Percentiles rank a stretch among this genome's conserved stretches.
These are phyloP conservation scores for Lanmaoa rubissima DNA, from an alignment of 768 basidiomycete species.

Conservation along the genomic window DNA sequence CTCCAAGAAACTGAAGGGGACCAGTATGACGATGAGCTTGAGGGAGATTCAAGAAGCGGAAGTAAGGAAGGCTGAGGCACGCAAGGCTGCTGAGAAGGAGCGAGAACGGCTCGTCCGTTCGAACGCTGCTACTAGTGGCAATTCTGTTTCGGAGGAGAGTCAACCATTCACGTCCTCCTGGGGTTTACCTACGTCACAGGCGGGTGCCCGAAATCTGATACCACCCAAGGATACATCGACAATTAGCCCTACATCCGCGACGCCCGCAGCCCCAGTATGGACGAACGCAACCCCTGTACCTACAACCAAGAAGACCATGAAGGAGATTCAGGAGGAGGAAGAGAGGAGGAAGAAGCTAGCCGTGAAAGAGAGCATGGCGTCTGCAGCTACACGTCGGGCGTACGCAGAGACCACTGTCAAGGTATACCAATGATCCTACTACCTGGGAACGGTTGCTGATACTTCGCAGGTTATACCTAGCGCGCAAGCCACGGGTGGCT, in stretches of 20 bases:
- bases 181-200: constrained; percentile 85
- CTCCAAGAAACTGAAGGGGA: constrained; percentile 49
- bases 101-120: constrained; percentile 59
- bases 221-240: constrained; percentile 43
- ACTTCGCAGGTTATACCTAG: constrained; percentile 32
- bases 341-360: constrained; percentile 75
- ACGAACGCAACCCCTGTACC: constrained; percentile 56
- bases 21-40: constrained; percentile 57
- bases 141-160: constrained; percentile 49
- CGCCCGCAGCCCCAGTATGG: constrained; percentile 61
- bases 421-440: constrained; percentile 38
- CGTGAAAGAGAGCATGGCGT: constrained; percentile 56
- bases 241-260: constrained; percentile 27
- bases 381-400: constrained; percentile 59
- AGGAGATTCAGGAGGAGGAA: constrained; percentile 99
- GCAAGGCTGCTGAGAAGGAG: constrained; percentile 73
- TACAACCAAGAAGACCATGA: constrained; percentile 85
- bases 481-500: constrained; percentile 43
- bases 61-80: constrained; percentile 71
- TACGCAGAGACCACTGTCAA: constrained; percentile 81
- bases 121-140: constrained; percentile 32
- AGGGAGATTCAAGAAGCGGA: constrained; percentile 97
- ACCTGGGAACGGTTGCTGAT: not conserved
- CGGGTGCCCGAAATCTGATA: constrained; percentile 47
- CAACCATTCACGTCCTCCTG: constrained; percentile 72